Conservation (phyloP, 208 protist species). For the Entamoeba dispar region DNA sequence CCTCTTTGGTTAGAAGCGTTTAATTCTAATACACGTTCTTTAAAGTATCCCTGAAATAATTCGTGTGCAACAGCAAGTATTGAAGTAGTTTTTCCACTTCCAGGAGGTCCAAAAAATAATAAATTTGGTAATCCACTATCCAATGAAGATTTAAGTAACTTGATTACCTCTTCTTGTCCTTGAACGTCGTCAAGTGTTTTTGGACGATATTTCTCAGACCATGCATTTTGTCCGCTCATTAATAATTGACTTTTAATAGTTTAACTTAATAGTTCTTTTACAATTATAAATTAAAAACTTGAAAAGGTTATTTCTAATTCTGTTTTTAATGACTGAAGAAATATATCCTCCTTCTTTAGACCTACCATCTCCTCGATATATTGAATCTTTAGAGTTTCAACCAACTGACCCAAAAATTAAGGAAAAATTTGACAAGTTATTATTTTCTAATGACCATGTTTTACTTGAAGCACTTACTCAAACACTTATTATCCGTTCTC, state of each 20-base stretch:
- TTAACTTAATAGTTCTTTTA: not conserved
- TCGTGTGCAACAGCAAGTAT: conserved; percentile 81
- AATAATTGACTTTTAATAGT: not conserved
- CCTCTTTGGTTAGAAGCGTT: conserved; percentile 96
- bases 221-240: not conserved
- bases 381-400: not conserved
- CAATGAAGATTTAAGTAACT: not conserved
- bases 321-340: too few relatives aligned
- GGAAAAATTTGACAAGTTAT: not conserved
- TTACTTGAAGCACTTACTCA: not conserved
- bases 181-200: conserved; percentile 2
- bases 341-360: not conserved
- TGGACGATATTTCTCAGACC: conserved; percentile 9
- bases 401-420: not conserved
- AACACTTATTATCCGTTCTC: not conserved
- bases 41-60: conserved; percentile 64
- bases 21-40: conserved; percentile 82
- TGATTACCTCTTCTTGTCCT: conserved; percentile 5
- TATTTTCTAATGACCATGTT: not conserved
- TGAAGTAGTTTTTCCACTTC: conserved; percentile 79
- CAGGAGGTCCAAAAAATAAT: conserved; percentile 87
- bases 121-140: conserved; percentile 74
- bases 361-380: not conserved
- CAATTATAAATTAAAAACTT: too few relatives aligned
- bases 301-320: too few relatives aligned